Evolutionary conservation across 305 asterid species (phyloP).

Genomic region (Fraxinus nigra): DNA sequence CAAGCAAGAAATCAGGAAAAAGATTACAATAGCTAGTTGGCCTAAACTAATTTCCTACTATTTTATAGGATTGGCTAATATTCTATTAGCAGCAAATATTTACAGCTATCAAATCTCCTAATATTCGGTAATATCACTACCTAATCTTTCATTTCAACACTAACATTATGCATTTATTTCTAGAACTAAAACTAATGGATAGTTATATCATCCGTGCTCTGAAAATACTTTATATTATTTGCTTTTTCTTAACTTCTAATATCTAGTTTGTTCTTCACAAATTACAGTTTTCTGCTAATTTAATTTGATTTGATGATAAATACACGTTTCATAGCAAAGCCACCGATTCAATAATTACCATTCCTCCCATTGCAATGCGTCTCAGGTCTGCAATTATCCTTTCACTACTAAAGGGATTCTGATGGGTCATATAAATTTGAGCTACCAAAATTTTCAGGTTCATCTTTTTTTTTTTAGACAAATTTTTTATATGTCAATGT

Average conservation of each 20-base stretch:
- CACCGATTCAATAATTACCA: neutral
- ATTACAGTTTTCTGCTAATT: conserved; percentile 1
- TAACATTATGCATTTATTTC: neutral
- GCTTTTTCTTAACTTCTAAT: neutral
- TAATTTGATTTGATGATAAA: neutral
- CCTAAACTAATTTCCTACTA: too few species aligned
- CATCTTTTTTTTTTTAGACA: conserved; percentile 5
- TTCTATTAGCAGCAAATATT: too few species aligned
- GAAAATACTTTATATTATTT: conserved; percentile 13
- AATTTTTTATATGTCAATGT: conserved; percentile 9
- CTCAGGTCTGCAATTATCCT: conserved; percentile 91
- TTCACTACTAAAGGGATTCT: conserved; percentile 94
- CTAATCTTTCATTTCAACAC: too few species aligned
- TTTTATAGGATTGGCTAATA: too few species aligned
- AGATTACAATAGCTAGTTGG: too few species aligned
- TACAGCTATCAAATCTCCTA: too few species aligned
- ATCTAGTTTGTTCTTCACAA: conserved; percentile 8
- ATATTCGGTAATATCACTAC: too few species aligned
- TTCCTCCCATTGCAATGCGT: conserved; percentile 20
- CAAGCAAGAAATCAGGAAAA: too few species aligned
- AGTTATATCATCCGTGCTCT: neutral
- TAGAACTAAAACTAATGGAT: neutral
- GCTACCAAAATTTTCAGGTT: conserved; percentile 93
- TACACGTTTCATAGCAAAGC: neutral
- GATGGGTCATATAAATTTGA: conserved; percentile 86